Conservation (phyloP, 257 asterid genomes). For the Rauvolfia tetraphylla region DNA sequence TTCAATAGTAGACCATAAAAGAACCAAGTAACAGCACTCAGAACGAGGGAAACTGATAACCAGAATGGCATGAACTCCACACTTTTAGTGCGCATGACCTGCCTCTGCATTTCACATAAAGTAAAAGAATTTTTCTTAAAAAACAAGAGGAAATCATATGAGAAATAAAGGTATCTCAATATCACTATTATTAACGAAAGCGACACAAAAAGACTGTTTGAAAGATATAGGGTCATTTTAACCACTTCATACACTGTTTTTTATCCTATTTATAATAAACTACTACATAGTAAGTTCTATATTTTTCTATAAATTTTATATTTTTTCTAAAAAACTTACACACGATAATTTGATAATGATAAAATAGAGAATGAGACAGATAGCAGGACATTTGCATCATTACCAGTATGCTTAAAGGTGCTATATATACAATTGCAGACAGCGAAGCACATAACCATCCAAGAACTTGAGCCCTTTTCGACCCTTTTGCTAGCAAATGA, state of each 20-base stretch:
- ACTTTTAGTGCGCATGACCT: slow-evolving; percentile 49
- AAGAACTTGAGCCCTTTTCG: not conserved
- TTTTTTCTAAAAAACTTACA: too few species aligned
- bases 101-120: slow-evolving; percentile 31
- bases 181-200: too few species aligned
- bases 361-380: too few species aligned
- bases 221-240: too few species aligned
- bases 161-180: too few species aligned
- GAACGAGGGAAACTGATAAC: slow-evolving; percentile 34
- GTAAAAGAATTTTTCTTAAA: not conserved
- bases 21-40: slow-evolving; percentile 56
- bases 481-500: slow-evolving; percentile 35
- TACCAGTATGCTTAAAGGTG: slow-evolving; percentile 23
- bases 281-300: too few species aligned
- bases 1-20: slow-evolving; percentile 54
- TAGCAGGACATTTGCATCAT: too few species aligned
- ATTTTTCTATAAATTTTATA: too few species aligned
- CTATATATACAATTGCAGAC: slow-evolving; percentile 8
- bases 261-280: too few species aligned
- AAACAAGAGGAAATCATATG: not conserved
- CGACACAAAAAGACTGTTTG: too few species aligned
- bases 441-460: slow-evolving; percentile 18
- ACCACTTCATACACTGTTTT: too few species aligned
- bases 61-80: slow-evolving; percentile 60
- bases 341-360: too few species aligned